Conservation (phyloP, 2,329 filamentous ascomycete genomes). For the Metarhizium guizhouense region DNA sequence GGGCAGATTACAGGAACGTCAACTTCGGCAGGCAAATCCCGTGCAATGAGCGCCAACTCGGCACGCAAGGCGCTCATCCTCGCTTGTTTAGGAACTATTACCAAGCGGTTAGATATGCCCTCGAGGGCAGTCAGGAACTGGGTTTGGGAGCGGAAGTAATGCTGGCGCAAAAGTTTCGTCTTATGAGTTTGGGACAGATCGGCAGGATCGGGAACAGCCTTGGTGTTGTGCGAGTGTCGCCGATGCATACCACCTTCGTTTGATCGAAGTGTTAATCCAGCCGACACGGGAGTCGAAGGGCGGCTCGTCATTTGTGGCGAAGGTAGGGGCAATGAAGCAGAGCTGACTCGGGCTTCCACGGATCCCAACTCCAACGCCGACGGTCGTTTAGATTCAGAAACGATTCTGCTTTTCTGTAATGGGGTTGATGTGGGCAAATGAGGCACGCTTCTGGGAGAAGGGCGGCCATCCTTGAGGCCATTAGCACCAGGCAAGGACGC, state of each 20-base stretch:
- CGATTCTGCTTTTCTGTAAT: conserved; percentile 20
- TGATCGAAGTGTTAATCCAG: conserved; percentile 36
- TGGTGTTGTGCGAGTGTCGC: conserved; percentile 53
- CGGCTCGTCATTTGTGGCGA: conserved; percentile 43
- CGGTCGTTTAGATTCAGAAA: conserved; percentile 31
- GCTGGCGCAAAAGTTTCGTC: conserved; percentile 63
- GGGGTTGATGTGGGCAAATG: conserved; percentile 13
- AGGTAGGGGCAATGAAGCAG: conserved; percentile 58
- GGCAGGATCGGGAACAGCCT: conserved; percentile 48
- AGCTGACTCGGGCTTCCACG: conserved; percentile 55
- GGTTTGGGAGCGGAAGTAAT: conserved; percentile 76
- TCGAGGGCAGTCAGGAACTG: conserved; percentile 74
- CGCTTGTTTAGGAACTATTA: conserved; percentile 72
- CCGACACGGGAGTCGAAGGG: conserved; percentile 49
- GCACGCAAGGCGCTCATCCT: conserved; percentile 73
- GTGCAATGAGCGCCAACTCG: conserved; percentile 70
- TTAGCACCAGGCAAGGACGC: conserved; percentile 28
- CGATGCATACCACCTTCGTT: conserved; percentile 38
- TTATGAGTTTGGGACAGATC: conserved; percentile 59
- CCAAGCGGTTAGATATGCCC: conserved; percentile 76
- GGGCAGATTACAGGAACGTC: conserved; percentile 78
- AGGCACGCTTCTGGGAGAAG: conserved; percentile 15
- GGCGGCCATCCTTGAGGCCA: conserved; percentile 18
- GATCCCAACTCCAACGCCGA: conserved; percentile 43
- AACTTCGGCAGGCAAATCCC: conserved; percentile 74